Evolutionary conservation across 805 yeast species (phyloP), one percentile per base, ranked within the genome.

Genomic region (Naumovozyma castellii): DNA sequence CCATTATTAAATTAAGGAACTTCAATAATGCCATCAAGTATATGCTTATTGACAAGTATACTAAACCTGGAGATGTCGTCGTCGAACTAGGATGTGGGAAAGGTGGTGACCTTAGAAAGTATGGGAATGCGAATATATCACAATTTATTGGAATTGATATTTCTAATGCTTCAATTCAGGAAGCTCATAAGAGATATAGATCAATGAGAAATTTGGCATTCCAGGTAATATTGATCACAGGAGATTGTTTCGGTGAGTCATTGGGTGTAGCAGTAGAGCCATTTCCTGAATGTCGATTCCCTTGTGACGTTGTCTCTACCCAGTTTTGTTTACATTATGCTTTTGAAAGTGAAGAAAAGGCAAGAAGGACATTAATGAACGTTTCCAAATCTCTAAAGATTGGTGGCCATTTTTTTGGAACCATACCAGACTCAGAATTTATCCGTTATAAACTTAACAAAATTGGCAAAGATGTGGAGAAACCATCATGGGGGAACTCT

Each of bases 271-370:
- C 84, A 1, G 71, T 88, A 32, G 71, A 68, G 33, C 77, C 78
- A 38, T 82, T 84, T 51, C 80, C 82, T 1, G 80, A 80, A 19
- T 80, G 51, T 53, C 70, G 53, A 16, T 78, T 85, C 47, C 95
- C 95, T 1, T 85, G 88, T 43, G 96, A 92, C 61, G 66, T 81
- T 14, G 96, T 90, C 1, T 78, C 94, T 3, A 75, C 84, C 62
- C 98, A 92, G 59, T 92, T 92, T 62, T 84, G 95, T 43, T 66
- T 92, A 60, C 99, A 92, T 59, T 92, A 92, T 65, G 95, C 97
- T 0, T 92, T 87, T 65, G 92, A 84, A 50, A 71, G 81, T 4
- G 97, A 87, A 57, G 76, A 72, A 28, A 83, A 84, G 44, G 88
- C 87, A 1, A 73, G 86, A 47, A 74, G 71, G 35, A 66, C 88